Evolutionary conservation across 2,329 filamentous ascomycete species (phyloP).

Genomic region (Aspergillus hortae): DNA sequence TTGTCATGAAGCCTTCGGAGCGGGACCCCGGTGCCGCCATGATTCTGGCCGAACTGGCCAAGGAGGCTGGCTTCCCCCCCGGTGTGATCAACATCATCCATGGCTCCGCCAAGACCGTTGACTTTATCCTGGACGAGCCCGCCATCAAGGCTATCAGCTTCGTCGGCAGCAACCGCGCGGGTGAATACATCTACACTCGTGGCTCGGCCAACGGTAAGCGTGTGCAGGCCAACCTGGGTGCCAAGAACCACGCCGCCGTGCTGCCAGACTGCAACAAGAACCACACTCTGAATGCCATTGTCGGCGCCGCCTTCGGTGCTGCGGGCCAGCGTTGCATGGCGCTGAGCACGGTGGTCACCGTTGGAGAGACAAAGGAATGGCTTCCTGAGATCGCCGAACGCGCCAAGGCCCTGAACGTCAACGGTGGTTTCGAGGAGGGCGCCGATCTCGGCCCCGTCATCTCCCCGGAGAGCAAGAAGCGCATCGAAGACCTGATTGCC

Average conservation of each 20-base stretch:
- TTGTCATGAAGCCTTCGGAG: conserved; percentile 65
- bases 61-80: conserved; percentile 62
- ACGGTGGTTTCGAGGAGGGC: conserved; percentile 61
- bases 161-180: conserved; percentile 65
- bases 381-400: conserved; percentile 60
- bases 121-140: conserved; percentile 67
- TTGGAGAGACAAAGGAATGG: conserved; percentile 65
- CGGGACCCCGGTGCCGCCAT: conserved; percentile 63
- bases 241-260: conserved; percentile 67
- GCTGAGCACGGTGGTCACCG: conserved; percentile 61
- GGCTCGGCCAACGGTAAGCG: conserved; percentile 69
- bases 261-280: conserved; percentile 68
- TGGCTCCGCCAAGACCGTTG: conserved; percentile 61
- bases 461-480: conserved; percentile 59
- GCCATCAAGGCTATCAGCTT: conserved; percentile 67
- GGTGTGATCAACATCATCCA: conserved; percentile 67
- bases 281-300: conserved; percentile 62
- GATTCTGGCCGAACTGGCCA: conserved; percentile 62
- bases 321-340: conserved; percentile 70
- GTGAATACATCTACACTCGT: conserved; percentile 65
- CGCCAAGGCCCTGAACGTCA: conserved; percentile 58
- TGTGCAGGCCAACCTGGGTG: conserved; percentile 66
- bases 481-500: conserved; percentile 59
- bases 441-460: conserved; percentile 64
- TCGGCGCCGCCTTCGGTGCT: conserved; percentile 65